Evolutionary conservation across 225 moss, liverwort and hornwort genomes (phyloP).

Genomic region (Bryoerythrophyllum caledonicum): DNA sequence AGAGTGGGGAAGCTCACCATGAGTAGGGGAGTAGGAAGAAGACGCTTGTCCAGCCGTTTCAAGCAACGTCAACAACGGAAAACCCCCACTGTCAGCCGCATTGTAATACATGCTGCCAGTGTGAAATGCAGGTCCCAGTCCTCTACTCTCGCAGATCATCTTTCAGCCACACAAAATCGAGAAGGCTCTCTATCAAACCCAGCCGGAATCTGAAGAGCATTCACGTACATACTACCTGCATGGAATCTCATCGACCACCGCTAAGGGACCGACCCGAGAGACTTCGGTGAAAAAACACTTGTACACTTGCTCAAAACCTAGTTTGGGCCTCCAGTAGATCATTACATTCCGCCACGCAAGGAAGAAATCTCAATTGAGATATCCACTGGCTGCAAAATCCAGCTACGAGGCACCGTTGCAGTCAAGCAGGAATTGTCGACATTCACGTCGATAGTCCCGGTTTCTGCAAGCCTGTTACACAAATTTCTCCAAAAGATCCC

Average conservation of each 20-base stretch:
- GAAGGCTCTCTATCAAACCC: slow-evolving; percentile 12
- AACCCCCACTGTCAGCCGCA: slow-evolving; percentile 27
- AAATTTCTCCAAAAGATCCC: neutral
- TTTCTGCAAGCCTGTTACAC: neutral
- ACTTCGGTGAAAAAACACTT: neutral
- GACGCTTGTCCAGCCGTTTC: slow-evolving; percentile 27
- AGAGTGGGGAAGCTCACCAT: slow-evolving; percentile 28
- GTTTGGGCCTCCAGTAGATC: neutral
- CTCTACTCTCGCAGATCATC: slow-evolving; percentile 43
- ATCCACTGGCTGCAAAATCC: neutral
- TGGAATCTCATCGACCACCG: neutral
- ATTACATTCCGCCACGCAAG: neutral
- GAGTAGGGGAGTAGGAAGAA: slow-evolving; percentile 18
- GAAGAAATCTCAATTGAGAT: neutral
- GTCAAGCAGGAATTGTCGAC: neutral
- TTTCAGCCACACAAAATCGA: neutral
- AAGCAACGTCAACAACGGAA: slow-evolving; percentile 24
- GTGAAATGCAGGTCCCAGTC: neutral
- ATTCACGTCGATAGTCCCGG: neutral
- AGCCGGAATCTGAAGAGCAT: neutral
- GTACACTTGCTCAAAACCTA: neutral
- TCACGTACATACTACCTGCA: slow-evolving; percentile 5
- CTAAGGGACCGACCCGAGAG: no score
- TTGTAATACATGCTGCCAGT: slow-evolving; percentile 37
- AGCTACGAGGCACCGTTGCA: neutral